Base-by-base conservation (phyloP, 768 basidiomycete genomes). In the Xanthoconium stramineum region DNA sequence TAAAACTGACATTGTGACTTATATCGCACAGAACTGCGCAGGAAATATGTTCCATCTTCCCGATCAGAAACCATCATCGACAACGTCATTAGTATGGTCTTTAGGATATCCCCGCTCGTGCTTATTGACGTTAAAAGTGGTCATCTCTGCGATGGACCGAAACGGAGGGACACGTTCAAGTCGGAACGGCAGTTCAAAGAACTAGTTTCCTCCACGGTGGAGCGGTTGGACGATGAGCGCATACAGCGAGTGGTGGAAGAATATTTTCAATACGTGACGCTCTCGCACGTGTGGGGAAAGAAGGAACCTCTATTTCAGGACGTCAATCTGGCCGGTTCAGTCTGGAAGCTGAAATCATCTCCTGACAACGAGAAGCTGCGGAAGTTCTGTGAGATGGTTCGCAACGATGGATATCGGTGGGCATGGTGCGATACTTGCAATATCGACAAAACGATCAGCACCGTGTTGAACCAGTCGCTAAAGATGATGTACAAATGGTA, bases 401-500 rank as follows among this genome's bases (percentile, higher is more conserved):
- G 39, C 14, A 19, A 9, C 3, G 55, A 56, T 8, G 57, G 58
- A 19, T 60, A 50, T 28, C 55, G n/a, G 58, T 63, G 62, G 62
- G 57, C 53, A 1, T 61, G 60, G 58, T 50, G 50, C 2, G 58
- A 61, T 15, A 60, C 58, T 2, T 55, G 59, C 6, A 61, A 56
- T 9, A 62, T 61, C 13, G 53, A 58, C n/a, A 58, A 56, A 43
- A 58, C 47, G 43, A 46, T 50, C 36, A 40, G 48, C 42, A 39
- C 53, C 1, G 48, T 56, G 36, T 45, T 45, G 28, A 47, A 36
- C 33, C 55, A 49, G 28, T 62, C 55, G 10, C 61, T 61, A 11
- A 53, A 5, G 8, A 47, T 52, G 47, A 56, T 61, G 58, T 61
- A 62, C 46, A 47, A 19, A 13, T 60, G 61, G 61, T 62, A 62